Evolutionary conservation across 1,139 yeast genomes (phyloP), one percentile per base, ranked within the genome.

Genomic region (Hyphopichia fennica): DNA sequence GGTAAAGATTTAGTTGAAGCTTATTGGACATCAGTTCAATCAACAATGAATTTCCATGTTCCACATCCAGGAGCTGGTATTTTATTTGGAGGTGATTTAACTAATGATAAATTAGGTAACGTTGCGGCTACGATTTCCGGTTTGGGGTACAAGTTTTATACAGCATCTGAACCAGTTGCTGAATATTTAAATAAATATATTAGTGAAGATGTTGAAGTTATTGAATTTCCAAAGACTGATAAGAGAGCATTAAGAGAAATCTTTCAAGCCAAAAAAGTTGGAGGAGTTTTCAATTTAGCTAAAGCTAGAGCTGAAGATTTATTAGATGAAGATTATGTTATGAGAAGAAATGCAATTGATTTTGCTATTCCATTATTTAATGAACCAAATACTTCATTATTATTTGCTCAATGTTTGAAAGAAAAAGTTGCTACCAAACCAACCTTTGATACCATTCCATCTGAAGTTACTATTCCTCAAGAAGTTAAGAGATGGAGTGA

Each of bases 341-440:
- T 93, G 98, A 85, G 99, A 77, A 85, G 99, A 75, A 93, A 91
- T 64, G 98, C 99, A 41, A 95, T 93, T 70, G 99, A 93, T 67
- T 93, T 95, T 65, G 98, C 88, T 46, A 86, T 93, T 57, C 97
- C 99, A 38, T 76, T 93, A 63, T 91, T 93, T 74, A 93, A 93
- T 62, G 99, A 93, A 70, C 96, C 98, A 51, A 84, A 89, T 63
- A 93, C 99, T 27, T 85, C 97, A 3, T 65, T 83, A 56, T 73
- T 95, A 54, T 93, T 95, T 66, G 91, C 98, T 19, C 74, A 83
- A 60, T 88, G 96, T 51, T 77, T 93, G 69, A 80, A 80, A 54
- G 81, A 72, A 43, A 89, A 89, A 63, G 77, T 93, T 38, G 82
- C 81, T 30, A 65, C 69, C 40, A 84, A 84, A 65, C 59, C 61